These are phyloP conservation scores for Trypanosoma lewisi DNA, from an alignment of 208 protist genomes.

Conservation along the genomic window DNA sequence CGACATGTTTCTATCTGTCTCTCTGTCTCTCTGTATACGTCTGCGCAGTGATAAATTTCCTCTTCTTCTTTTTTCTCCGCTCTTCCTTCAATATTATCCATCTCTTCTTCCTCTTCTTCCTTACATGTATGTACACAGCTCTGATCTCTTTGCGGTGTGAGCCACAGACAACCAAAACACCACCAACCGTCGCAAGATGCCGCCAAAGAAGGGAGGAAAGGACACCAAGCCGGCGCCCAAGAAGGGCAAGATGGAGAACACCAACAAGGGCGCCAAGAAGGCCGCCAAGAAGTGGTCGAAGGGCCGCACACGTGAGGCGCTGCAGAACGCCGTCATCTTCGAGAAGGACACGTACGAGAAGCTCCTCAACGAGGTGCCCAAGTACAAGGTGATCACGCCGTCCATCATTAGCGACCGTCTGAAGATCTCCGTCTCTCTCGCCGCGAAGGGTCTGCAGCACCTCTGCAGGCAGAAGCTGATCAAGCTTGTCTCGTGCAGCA, in stretches of 20 bases:
- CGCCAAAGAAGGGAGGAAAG: conserved; percentile 55
- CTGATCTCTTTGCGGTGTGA: neutral
- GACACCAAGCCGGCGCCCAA: conserved; percentile 33
- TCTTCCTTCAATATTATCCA: conserved; percentile 1
- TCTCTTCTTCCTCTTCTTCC: conserved; percentile 17
- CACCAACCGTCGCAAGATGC: conserved; percentile 25
- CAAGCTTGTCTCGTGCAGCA: conserved; percentile 71
- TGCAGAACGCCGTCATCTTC: conserved; percentile 91
- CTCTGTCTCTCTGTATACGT: neutral
- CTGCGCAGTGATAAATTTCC: neutral
- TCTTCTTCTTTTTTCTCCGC: conserved; percentile 3
- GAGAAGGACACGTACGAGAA: conserved; percentile 86
- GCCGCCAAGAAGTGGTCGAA: conserved; percentile 93
- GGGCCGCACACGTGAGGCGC: conserved; percentile 83
- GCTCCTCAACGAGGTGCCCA: conserved; percentile 86
- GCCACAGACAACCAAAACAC: neutral
- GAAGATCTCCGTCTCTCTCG: conserved; percentile 85
- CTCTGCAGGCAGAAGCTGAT: conserved; percentile 84
- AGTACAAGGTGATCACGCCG: conserved; percentile 92
- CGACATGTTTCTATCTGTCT: neutral
- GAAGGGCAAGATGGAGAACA: conserved; percentile 59
- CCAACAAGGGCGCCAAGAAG: conserved; percentile 79
- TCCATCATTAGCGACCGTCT: conserved; percentile 89
- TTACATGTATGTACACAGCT: neutral
- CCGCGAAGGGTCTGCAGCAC: conserved; percentile 83